Conservation (phyloP, 1,139 yeast species). For the Candida tropicalis region DNA sequence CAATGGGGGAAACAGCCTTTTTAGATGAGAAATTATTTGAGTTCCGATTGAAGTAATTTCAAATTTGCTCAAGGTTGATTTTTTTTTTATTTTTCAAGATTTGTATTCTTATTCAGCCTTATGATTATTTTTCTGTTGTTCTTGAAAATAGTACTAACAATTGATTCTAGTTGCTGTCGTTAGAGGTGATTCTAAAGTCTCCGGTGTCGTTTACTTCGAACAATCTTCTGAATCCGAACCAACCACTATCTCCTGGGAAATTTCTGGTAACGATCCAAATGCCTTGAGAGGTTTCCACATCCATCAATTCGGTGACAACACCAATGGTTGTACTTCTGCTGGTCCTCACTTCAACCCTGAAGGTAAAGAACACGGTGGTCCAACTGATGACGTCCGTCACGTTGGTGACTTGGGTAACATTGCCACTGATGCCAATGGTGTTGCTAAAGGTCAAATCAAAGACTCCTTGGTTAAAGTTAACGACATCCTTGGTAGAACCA, state of each 20-base stretch:
- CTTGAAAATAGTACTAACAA: not conserved
- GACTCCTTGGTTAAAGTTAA: constrained; percentile 77
- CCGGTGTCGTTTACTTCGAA: constrained; percentile 84
- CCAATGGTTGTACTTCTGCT: constrained; percentile 98
- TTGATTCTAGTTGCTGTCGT: constrained; percentile 78
- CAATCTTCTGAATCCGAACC: constrained; percentile 79
- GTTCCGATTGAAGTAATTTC: constrained; percentile 1
- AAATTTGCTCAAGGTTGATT: not conserved
- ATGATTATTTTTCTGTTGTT: no score
- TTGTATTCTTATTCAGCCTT: no score
- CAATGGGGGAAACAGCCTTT: not conserved
- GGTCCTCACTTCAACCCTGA: constrained; percentile 99
- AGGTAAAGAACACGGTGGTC: constrained; percentile 90
- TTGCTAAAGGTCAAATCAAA: constrained; percentile 85
- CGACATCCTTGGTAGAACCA: constrained; percentile 94
- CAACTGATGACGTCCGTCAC: constrained; percentile 87
- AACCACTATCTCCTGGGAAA: constrained; percentile 85
- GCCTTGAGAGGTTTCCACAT: constrained; percentile 96
- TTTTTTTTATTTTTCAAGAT: no score
- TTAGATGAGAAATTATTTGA: not conserved
- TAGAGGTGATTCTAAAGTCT: constrained; percentile 90
- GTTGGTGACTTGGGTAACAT: constrained; percentile 98
- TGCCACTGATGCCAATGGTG: constrained; percentile 80
- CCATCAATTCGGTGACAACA: constrained; percentile 97
- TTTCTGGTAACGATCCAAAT: constrained; percentile 82